Conservation (phyloP, 306 rosid species). For the Lupinus albus region DNA sequence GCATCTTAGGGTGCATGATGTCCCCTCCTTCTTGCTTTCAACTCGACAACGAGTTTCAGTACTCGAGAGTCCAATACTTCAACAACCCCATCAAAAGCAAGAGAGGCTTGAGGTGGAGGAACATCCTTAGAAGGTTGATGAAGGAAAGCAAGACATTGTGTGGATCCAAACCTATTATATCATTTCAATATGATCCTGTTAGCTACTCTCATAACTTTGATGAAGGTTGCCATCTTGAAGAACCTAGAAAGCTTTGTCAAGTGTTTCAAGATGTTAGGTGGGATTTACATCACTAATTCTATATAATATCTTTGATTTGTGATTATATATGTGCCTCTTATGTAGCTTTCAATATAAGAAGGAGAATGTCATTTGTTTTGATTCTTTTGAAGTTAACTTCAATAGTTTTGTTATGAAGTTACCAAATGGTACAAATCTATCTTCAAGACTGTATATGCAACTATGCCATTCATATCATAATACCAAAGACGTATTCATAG, state of each 20-base stretch:
- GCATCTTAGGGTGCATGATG: conserved; percentile 47
- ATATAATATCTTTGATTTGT: neutral
- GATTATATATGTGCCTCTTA: neutral
- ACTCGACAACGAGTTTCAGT: conserved; percentile 49
- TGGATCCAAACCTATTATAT: conserved; percentile 49
- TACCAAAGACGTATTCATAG: neutral
- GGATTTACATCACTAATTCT: conserved; percentile 22
- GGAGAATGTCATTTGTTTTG: conserved; percentile 13
- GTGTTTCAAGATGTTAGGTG: conserved; percentile 49
- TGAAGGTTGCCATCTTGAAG: conserved; percentile 62
- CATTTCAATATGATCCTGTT: conserved; percentile 82
- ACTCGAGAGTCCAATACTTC: conserved; percentile 51
- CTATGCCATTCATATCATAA: conserved; percentile 10
- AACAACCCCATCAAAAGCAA: conserved; percentile 33
- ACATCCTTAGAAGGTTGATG: conserved; percentile 55
- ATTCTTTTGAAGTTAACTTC: neutral
- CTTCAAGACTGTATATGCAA: neutral
- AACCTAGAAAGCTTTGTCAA: conserved; percentile 43
- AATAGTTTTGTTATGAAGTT: neutral
- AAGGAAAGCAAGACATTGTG: conserved; percentile 52
- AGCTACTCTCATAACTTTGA: conserved; percentile 85
- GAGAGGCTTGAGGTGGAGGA: conserved; percentile 53
- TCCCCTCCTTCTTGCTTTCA: conserved; percentile 67
- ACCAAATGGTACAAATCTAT: conserved; percentile 20
- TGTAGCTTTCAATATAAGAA: conserved; percentile 25